A percentile compares a stretch with the other conserved stretches of the same genome.
Evolutionary conservation across 2,329 filamentous ascomycete species (phyloP).

Genomic region (Leptographium radiaticola): DNA sequence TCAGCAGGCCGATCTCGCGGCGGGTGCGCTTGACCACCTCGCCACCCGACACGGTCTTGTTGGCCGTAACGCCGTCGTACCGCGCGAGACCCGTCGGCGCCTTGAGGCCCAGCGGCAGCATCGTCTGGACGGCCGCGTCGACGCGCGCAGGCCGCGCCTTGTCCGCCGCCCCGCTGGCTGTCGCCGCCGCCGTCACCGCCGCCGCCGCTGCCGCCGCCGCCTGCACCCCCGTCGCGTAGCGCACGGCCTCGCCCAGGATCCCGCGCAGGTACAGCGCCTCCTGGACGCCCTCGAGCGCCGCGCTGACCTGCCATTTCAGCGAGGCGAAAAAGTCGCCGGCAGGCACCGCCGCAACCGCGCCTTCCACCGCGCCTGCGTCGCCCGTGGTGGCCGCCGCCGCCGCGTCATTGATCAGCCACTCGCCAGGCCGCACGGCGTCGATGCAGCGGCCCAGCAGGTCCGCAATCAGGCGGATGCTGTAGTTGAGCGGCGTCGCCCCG

Average conservation of each 20-base stretch:
- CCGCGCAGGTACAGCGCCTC: constrained; percentile 54
- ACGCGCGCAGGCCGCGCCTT: constrained; percentile 19
- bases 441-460: constrained; percentile 60
- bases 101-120: constrained; percentile 65
- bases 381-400: constrained; percentile 14
- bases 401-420: constrained; percentile 56
- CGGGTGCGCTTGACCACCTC: constrained; percentile 55
- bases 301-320: constrained; percentile 55
- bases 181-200: constrained; percentile 30
- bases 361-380: neutral
- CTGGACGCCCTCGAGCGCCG: constrained; percentile 58
- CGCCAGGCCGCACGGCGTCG: constrained; percentile 60
- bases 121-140: constrained; percentile 23
- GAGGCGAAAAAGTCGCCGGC: constrained; percentile 48
- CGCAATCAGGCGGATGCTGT: constrained; percentile 57
- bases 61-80: constrained; percentile 21
- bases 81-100: constrained; percentile 15
- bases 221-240: constrained; percentile 31
- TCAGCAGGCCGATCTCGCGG: constrained; percentile 64
- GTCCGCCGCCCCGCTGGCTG: constrained; percentile 14
- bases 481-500: constrained; percentile 43
- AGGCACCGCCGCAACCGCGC: neutral
- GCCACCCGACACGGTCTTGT: constrained; percentile 53
- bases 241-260: constrained; percentile 51
- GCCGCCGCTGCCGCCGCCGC: constrained; percentile 52